Conservation (phyloP, 495 filamentous ascomycete species). For the Penicillium arizonense region DNA sequence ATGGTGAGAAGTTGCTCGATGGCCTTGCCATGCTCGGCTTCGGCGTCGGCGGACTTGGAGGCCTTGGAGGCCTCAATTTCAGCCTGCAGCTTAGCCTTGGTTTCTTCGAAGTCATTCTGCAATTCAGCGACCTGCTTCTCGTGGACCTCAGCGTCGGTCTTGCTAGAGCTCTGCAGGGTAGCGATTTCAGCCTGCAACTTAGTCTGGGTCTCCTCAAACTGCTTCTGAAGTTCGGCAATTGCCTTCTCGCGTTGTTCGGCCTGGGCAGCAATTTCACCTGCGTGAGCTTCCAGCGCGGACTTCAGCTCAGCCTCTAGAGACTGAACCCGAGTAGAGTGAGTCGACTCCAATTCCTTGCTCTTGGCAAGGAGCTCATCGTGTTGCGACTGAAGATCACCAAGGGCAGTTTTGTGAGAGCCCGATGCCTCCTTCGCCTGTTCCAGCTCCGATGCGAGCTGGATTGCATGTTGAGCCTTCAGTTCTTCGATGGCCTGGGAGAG, state of each 20-base stretch:
- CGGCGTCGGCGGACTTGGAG: conserved; percentile 36
- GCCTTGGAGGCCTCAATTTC: conserved; percentile 32
- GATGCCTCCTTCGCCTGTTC: conserved; percentile 30
- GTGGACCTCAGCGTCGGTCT: conserved; percentile 25
- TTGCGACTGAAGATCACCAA: conserved; percentile 39
- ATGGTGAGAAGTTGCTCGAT: conserved; percentile 47
- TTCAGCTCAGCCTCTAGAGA: conserved; percentile 38
- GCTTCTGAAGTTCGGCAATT: conserved; percentile 34
- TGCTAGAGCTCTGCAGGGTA: conserved; percentile 19
- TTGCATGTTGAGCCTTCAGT: conserved; percentile 29
- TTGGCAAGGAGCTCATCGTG: conserved; percentile 36
- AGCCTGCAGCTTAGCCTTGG: conserved; percentile 29
- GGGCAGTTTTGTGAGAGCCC: conserved; percentile 28
- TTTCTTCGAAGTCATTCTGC: conserved; percentile 35
- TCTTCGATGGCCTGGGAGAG: no score
- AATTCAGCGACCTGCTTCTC: conserved; percentile 29
- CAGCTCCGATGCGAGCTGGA: conserved; percentile 19
- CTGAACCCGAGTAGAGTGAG: conserved; percentile 31
- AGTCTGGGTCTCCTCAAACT: conserved; percentile 29
- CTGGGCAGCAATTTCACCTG: conserved; percentile 32
- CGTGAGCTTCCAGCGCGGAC: conserved; percentile 29
- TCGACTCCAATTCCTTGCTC: conserved; percentile 34
- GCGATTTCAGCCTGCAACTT: conserved; percentile 31
- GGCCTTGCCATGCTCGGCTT: conserved; percentile 42
- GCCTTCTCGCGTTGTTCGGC: conserved; percentile 32